phyloP scores from a whole-genome alignment of 2,329 filamentous ascomycete genomes.

The Aureobasidium melanogenum region DNA sequence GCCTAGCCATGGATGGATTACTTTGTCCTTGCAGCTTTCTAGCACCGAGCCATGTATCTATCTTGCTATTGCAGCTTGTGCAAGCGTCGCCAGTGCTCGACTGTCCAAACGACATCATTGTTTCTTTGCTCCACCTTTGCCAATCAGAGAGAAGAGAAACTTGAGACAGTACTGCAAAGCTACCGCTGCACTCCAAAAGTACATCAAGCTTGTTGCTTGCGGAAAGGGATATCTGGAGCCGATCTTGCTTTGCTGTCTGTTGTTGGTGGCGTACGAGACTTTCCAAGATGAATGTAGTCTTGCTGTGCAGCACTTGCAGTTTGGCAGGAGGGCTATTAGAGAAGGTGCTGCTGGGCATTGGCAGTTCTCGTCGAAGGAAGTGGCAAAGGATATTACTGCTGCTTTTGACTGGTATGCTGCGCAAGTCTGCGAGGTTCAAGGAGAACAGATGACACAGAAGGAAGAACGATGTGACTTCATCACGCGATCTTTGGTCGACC shows the following conservation, averaged over 20 bases:
- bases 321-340: background rate
- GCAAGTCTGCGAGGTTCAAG: background rate
- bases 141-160: background rate
- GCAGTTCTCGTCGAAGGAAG: background rate
- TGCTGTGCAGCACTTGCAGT: background rate
- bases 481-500: background rate
- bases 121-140: background rate
- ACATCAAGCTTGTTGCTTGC: background rate
- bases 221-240: background rate
- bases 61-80: background rate
- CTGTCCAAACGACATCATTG: background rate
- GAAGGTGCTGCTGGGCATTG: background rate
- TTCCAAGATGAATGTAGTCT: background rate
- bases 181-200: background rate
- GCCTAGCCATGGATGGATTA: background rate
- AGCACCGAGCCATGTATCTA: background rate
- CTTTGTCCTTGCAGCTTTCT: background rate
- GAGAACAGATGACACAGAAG: background rate
- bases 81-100: background rate
- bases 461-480: background rate
- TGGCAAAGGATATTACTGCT: background rate
- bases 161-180: background rate
- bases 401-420: background rate
- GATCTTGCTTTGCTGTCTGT: background rate
- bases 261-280: background rate